Evolutionary conservation across 2,329 filamentous ascomycete species (phyloP).

Genomic region (Dothistroma pini): DNA sequence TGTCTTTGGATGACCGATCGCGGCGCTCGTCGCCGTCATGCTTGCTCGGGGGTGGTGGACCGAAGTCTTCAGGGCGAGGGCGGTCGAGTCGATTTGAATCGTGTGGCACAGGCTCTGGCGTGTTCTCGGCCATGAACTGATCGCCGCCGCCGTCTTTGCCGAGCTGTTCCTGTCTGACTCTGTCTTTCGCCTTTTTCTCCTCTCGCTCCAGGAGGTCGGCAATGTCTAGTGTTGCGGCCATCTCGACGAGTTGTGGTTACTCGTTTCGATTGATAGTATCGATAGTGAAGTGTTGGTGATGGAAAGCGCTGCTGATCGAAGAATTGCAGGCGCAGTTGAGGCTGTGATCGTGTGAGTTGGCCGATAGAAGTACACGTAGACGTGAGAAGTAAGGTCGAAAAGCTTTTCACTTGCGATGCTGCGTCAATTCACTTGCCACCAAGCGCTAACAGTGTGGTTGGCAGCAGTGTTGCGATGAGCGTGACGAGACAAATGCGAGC

Average conservation of each 20-base stretch:
- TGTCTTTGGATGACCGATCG: conserved; percentile 19
- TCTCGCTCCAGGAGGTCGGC: conserved; percentile 32
- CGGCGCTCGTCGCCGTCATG: conserved; percentile 1
- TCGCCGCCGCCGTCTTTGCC: conserved; percentile 18
- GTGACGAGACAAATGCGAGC: not conserved
- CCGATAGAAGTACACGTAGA: not conserved
- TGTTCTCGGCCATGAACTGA: conserved; percentile 9
- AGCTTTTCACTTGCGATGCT: not conserved
- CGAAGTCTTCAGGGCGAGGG: conserved; percentile 8
- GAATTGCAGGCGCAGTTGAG: not conserved
- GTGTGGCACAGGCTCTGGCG: conserved; percentile 3
- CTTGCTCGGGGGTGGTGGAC: conserved; percentile 8
- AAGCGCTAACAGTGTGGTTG: not conserved
- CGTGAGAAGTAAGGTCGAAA: not conserved
- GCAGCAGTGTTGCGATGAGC: not conserved
- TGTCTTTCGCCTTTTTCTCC: conserved; percentile 25
- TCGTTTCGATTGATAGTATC: conserved; percentile 9
- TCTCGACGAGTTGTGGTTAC: conserved; percentile 14
- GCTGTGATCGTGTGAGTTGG: not conserved
- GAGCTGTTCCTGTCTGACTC: conserved; percentile 12
- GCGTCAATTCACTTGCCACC: not conserved
- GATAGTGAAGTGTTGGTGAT: not conserved
- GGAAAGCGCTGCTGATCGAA: not conserved
- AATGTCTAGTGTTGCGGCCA: conserved; percentile 20
- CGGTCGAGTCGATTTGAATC: conserved; percentile 18